Evolutionary conservation across 2,329 filamentous ascomycete genomes (phyloP).

Genomic region (Exophiala sideris): DNA sequence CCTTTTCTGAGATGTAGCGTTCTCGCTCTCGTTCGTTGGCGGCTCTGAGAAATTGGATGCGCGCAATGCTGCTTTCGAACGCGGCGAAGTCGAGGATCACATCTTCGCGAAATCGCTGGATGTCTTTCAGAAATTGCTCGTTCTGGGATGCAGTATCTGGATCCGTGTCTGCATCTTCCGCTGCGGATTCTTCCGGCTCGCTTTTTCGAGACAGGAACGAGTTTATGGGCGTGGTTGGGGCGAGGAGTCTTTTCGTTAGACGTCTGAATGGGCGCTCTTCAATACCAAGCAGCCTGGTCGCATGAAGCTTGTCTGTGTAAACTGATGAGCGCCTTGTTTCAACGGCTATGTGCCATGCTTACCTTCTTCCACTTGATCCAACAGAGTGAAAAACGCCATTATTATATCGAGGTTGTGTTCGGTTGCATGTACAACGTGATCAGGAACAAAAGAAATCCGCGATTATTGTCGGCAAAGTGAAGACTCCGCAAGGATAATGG

Average conservation of each 20-base stretch:
- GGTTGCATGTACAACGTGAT: not conserved
- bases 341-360: conserved; percentile 1
- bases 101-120: conserved; percentile 74
- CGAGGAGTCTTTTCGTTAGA: conserved; percentile 75
- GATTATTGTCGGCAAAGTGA: too few relatives aligned
- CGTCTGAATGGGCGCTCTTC: conserved; percentile 92
- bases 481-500: not conserved
- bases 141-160: conserved; percentile 38
- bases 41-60: conserved; percentile 79
- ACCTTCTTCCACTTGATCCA: conserved; percentile 70
- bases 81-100: conserved; percentile 83
- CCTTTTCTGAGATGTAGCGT: conserved; percentile 77
- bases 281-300: conserved; percentile 77
- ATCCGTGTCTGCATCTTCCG: conserved; percentile 42
- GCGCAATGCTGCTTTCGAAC: conserved; percentile 74
- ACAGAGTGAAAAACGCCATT: conserved; percentile 61
- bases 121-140: conserved; percentile 38
- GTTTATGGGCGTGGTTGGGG: conserved; percentile 62
- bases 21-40: conserved; percentile 81
- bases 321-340: not conserved
- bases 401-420: too few relatives aligned
- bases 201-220: conserved; percentile 40
- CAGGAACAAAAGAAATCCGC: too few relatives aligned
- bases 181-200: conserved; percentile 54
- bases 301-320: conserved; percentile 71